phyloP scores from a whole-genome alignment of 129 eudicot species.

The Centaurea solstitialis region DNA sequence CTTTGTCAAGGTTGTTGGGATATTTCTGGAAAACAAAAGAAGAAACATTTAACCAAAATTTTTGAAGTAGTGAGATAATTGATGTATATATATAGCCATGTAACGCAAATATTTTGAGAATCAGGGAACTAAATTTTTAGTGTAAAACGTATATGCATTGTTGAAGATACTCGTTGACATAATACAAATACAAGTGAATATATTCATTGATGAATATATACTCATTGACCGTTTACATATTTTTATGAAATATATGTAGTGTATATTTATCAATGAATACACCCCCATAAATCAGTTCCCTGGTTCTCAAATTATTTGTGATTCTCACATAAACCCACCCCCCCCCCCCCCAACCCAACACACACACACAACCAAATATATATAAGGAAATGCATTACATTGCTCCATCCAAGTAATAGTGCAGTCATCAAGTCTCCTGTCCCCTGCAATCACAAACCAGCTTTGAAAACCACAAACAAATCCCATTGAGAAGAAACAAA shows the following conservation, averaged over 20 bases:
- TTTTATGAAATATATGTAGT: background rate
- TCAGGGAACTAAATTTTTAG: background rate
- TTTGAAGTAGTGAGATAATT: background rate
- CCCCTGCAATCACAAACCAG: conserved; percentile 57
- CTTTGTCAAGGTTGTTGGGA: conserved; percentile 85
- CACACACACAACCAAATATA: no score
- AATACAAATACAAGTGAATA: background rate
- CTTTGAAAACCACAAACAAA: background rate
- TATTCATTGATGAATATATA: background rate
- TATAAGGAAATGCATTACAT: conserved; percentile 47
- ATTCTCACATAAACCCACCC: background rate
- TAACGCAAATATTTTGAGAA: background rate
- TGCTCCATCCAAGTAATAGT: conserved; percentile 98
- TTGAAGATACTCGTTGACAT: background rate
- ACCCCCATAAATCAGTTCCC: no score
- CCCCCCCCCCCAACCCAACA: no score
- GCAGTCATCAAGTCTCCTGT: conserved; percentile 97
- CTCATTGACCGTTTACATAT: background rate
- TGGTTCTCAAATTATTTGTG: background rate
- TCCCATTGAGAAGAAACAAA: background rate
- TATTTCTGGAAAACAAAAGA: conserved; percentile 63
- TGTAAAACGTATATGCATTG: background rate
- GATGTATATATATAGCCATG: background rate
- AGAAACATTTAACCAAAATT: background rate
- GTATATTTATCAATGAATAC: background rate